phyloP scores from a whole-genome alignment of 1,139 yeast genomes.

The Sporopachydermia cereana region DNA sequence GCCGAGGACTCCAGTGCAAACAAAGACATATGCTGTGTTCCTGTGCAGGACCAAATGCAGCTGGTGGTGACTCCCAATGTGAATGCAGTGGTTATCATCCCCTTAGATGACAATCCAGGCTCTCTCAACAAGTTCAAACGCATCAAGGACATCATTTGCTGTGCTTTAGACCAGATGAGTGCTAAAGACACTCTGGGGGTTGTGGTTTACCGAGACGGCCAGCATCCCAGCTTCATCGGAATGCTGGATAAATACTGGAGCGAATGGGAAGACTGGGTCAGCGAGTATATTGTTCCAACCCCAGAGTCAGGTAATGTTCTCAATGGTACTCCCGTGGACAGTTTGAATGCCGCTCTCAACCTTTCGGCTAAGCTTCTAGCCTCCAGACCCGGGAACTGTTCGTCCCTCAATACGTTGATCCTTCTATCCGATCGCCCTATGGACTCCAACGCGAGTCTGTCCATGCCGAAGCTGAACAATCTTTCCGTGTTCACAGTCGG shows the following conservation, averaged over 20 bases:
- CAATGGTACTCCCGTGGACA: too few species aligned
- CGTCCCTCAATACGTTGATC: background rate
- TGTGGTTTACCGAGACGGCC: background rate
- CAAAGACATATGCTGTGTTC: background rate
- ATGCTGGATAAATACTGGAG: background rate
- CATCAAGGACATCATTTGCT: background rate
- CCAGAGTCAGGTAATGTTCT: background rate
- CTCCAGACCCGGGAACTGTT: background rate
- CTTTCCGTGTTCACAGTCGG: background rate
- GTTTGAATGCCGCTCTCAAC: background rate
- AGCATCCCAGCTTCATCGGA: background rate
- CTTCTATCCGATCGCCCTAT: background rate
- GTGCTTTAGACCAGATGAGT: constrained; percentile 14
- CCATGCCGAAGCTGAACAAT: background rate
- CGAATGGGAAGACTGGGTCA: background rate
- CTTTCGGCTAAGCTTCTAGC: background rate
- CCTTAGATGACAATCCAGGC: background rate
- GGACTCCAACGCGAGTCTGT: background rate
- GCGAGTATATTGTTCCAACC: background rate
- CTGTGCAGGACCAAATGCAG: too few species aligned
- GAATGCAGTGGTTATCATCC: background rate
- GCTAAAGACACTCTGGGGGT: background rate
- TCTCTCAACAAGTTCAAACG: background rate
- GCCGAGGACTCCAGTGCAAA: background rate
- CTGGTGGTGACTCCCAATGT: too few species aligned